Evolutionary conservation across 208 protist genomes (phyloP).

Genomic region (Herpetomonas samuelpessoai): DNA sequence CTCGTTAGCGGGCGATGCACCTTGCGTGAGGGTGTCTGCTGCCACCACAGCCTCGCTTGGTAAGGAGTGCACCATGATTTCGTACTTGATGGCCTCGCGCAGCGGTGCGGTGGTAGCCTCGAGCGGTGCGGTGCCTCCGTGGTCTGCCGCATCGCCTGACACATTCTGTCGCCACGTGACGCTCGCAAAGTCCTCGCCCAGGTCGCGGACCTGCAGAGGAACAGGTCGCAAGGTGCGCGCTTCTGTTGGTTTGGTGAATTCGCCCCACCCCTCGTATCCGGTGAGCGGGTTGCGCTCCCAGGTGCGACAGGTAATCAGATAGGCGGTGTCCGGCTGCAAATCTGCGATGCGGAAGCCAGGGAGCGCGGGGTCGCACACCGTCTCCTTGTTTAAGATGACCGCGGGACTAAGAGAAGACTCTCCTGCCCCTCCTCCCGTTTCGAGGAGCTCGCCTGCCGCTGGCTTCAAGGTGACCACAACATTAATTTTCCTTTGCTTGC

Average conservation of each 20-base stretch:
- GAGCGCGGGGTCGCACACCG: constrained; percentile 19
- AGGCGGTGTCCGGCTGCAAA: constrained; percentile 66
- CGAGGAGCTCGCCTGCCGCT: constrained; percentile 30
- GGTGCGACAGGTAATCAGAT: constrained; percentile 70
- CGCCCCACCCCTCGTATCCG: constrained; percentile 78
- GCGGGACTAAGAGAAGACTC: neutral
- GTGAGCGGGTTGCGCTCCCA: constrained; percentile 75
- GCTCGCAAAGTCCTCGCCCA: constrained; percentile 90
- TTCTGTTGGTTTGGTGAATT: constrained; percentile 64
- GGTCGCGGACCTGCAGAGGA: constrained; percentile 68
- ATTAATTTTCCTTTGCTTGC: constrained; percentile 21
- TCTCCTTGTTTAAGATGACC: constrained; percentile 4
- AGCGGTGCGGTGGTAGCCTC: constrained; percentile 1
- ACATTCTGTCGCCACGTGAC: constrained; percentile 75
- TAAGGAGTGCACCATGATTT: constrained; percentile 81
- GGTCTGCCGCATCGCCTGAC: neutral
- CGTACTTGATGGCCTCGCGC: constrained; percentile 85
- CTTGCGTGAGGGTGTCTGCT: too few relatives aligned
- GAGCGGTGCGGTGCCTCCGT: neutral
- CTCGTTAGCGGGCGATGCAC: neutral
- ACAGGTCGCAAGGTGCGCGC: constrained; percentile 73
- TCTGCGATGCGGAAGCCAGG: constrained; percentile 69
- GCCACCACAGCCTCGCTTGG: constrained; percentile 32
- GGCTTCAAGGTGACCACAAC: constrained; percentile 43
- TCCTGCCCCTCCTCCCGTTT: constrained; percentile 9